These are phyloP conservation scores for Irpex lacteus DNA, from an alignment of 1,284 basidiomycete genomes.

Conservation along the genomic window DNA sequence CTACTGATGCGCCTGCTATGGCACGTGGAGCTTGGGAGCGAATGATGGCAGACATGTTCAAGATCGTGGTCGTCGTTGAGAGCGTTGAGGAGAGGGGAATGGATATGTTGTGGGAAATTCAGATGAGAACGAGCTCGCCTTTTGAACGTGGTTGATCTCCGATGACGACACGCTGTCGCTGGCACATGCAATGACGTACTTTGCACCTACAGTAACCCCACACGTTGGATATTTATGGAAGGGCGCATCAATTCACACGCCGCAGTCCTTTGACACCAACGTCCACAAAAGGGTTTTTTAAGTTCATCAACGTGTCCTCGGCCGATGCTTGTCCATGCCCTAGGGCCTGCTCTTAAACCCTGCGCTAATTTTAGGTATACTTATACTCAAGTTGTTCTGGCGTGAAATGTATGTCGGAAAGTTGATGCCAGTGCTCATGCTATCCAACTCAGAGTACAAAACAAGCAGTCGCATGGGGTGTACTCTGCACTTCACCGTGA, in stretches of 20 bases:
- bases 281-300: neutral
- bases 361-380: too few species aligned
- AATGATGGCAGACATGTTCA: slow-evolving; percentile 11
- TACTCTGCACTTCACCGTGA: too few species aligned
- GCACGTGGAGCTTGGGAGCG: slow-evolving; percentile 22
- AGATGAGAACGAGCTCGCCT: neutral
- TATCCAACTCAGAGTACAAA: too few species aligned
- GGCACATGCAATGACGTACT: neutral
- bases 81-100: neutral
- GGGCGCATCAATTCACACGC: neutral
- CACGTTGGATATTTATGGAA: neutral
- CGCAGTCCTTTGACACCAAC: neutral
- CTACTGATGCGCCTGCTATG: slow-evolving; percentile 12
- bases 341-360: too few species aligned
- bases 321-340: neutral
- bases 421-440: too few species aligned
- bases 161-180: neutral
- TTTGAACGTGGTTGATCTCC: neutral
- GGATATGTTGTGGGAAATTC: neutral
- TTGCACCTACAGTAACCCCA: neutral
- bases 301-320: neutral
- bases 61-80: neutral
- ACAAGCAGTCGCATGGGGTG: too few species aligned
- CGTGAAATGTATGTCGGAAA: too few species aligned
- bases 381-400: neutral